These are phyloP conservation scores for Tricholoma matsutake DNA, from an alignment of 768 basidiomycete species.

Conservation along the genomic window DNA sequence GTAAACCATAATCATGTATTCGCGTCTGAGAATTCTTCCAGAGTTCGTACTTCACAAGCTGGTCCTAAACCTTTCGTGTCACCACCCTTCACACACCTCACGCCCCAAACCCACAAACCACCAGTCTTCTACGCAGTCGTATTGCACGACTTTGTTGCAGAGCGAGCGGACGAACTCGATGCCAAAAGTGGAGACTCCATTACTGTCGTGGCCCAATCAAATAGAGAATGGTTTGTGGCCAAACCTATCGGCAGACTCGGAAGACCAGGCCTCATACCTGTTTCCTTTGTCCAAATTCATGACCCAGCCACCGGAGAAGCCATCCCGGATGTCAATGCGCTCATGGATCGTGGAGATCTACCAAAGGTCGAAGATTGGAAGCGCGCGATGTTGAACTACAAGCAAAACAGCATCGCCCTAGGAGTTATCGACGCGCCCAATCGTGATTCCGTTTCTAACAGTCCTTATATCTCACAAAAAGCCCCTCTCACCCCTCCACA, in stretches of 20 bases:
- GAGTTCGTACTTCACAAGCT: constrained; percentile 42
- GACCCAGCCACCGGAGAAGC: constrained; percentile 85
- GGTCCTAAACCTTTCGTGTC: constrained; percentile 19
- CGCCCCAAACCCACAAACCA: constrained; percentile 36
- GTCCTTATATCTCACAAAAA: constrained; percentile 33
- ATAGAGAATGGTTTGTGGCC: constrained; percentile 99
- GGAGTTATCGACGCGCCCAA: constrained; percentile 76
- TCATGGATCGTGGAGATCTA: constrained; percentile 85
- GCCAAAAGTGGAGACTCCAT: constrained; percentile 92
- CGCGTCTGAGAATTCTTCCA: constrained; percentile 18
- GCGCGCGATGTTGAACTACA: constrained; percentile 90
- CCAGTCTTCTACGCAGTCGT: constrained; percentile 93
- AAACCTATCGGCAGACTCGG: constrained; percentile 96
- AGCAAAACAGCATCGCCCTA: constrained; percentile 91
- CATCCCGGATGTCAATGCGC: constrained; percentile 66
- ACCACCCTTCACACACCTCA: constrained; percentile 23
- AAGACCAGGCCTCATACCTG: constrained; percentile 94
- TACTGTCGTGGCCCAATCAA: constrained; percentile 98
- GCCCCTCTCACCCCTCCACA: constrained; percentile 15
- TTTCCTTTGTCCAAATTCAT: constrained; percentile 94
- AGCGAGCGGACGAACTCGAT: constrained; percentile 93
- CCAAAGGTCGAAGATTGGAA: constrained; percentile 99
- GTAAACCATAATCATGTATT: neutral
- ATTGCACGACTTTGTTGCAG: constrained; percentile 93
- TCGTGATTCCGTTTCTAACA: constrained; percentile 40